These are phyloP conservation scores for Atkinsonella texensis DNA, from an alignment of 2,329 filamentous ascomycete genomes.

Conservation along the genomic window DNA sequence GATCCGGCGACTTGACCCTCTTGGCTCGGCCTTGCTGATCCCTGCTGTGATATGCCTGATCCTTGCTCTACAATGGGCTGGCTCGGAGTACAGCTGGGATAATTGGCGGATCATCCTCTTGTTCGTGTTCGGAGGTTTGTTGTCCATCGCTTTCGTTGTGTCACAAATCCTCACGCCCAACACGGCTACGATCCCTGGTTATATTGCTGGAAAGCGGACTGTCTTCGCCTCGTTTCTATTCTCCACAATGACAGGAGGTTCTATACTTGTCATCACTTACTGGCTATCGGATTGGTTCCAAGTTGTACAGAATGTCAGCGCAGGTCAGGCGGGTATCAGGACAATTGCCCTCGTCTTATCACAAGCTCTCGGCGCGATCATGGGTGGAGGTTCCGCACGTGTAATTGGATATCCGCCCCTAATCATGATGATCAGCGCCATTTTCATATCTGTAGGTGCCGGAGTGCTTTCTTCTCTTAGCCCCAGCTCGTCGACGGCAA, in stretches of 20 bases:
- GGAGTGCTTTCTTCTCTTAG: constrained; percentile 25
- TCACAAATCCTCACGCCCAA: constrained; percentile 22
- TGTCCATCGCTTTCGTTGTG: constrained; percentile 14
- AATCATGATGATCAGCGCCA: constrained; percentile 19
- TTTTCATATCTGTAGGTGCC: constrained; percentile 18
- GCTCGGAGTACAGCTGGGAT: constrained; percentile 29
- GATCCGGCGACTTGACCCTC: constrained; percentile 15
- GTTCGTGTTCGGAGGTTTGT: constrained; percentile 12
- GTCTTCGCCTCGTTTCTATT: no score
- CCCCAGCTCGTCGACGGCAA: constrained; percentile 14
- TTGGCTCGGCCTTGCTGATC: constrained; percentile 6
- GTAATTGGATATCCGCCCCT: constrained; percentile 23
- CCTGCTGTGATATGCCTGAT: constrained; percentile 14
- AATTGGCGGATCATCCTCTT: constrained; percentile 30
- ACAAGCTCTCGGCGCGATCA: constrained; percentile 15
- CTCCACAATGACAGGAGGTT: no score
- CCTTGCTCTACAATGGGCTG: constrained; percentile 33
- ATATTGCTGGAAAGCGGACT: no score
- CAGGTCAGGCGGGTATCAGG: constrained; percentile 20
- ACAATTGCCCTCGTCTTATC: constrained; percentile 20
- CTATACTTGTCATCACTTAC: no score
- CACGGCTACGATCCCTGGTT: constrained; percentile 20
- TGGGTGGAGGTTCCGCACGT: constrained; percentile 16
- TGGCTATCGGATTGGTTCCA: constrained; percentile 16
- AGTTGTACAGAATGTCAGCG: constrained; percentile 19